Evolutionary conservation across 805 yeast genomes (phyloP), one percentile per base, ranked within the genome.

Genomic region (Tetrapisispora arboricola): DNA sequence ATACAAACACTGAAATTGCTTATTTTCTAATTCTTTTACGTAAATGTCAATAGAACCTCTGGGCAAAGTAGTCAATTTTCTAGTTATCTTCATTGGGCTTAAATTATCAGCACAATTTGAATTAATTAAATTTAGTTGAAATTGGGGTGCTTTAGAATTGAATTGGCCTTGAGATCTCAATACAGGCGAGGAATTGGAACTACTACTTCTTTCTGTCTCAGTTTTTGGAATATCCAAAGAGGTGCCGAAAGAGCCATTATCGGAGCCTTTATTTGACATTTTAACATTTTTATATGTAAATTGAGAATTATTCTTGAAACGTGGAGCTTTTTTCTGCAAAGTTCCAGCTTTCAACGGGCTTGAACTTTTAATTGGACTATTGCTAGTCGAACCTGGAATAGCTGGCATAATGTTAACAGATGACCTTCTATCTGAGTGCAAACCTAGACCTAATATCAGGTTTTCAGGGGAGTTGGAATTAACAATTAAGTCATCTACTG

Each of bases 11-110:
- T 78, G 70, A 64, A 73, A 94, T 22, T 71, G 68, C 46, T 80
- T 83, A 37, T 80, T 74, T 49, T 83, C 81, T 4, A 95, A 86
- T 1, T 94, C 95, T 36, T 72, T 73, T 61, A 90, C 80, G 53
- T 80, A 84, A 42, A 75, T 75, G 58, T 88, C 97, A 28, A 88
- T 75, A 39, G 84, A 83, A 2, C 96, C 96, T 3, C 92, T 86
- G 21, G 95, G 96, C 25, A 90, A 41, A 10, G 61, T 57, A 1
- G 60, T 55, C 27, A 55, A 54, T 37, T 58, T 58, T 29, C 51
- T 47, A 4, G 61, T 57, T 8, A 55, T 55, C 39, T 51, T 55
- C 18, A 49, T 20, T 1, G 49, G 49, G 19, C 50, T 37, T 20
- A 41, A 13, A 16, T 27, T 32, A 25, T 32, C 44, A 13, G 26